Percentiles rank a stretch among this genome's conserved stretches.
Evolutionary conservation across 805 yeast genomes (phyloP).

Genomic region (Schizosaccharomyces lindneri): DNA sequence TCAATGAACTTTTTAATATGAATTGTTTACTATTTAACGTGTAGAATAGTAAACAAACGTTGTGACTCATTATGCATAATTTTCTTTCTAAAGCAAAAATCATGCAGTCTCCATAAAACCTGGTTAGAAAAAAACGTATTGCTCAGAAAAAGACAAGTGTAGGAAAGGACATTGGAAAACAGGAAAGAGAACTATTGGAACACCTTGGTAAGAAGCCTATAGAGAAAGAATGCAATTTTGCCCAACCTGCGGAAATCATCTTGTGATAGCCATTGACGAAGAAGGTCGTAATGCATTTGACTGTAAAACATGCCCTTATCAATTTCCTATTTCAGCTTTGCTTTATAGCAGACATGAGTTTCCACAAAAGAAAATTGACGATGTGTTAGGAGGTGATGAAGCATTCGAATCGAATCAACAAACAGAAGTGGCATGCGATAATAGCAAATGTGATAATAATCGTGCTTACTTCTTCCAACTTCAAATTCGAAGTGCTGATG

Average conservation of each 20-base stretch:
- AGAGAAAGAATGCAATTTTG: not conserved
- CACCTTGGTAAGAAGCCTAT: too few relatives aligned
- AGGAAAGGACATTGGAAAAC: not conserved
- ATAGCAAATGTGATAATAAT: conserved; percentile 45
- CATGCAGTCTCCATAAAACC: too few relatives aligned
- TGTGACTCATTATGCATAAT: too few relatives aligned
- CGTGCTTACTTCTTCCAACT: conserved; percentile 92
- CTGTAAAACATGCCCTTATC: conserved; percentile 89
- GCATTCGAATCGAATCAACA: conserved; percentile 48
- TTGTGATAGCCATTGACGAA: not conserved
- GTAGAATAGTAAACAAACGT: too few relatives aligned
- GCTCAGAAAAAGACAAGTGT: not conserved
- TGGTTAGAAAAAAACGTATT: too few relatives aligned
- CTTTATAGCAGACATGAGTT: conserved; percentile 65
- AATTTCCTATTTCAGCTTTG: conserved; percentile 55
- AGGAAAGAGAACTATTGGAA: not conserved
- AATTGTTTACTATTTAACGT: too few relatives aligned
- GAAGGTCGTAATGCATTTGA: conserved; percentile 25
- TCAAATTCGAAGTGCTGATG: conserved; percentile 94
- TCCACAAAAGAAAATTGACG: conserved; percentile 78
- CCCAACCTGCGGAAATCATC: conserved; percentile 2
- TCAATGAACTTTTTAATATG: too few relatives aligned
- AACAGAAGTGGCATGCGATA: not conserved
- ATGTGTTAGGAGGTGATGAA: conserved; percentile 86
- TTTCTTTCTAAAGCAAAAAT: too few relatives aligned